Evolutionary conservation across 73 alveolate genomes (phyloP).

Genomic region (Stentor coeruleus): DNA sequence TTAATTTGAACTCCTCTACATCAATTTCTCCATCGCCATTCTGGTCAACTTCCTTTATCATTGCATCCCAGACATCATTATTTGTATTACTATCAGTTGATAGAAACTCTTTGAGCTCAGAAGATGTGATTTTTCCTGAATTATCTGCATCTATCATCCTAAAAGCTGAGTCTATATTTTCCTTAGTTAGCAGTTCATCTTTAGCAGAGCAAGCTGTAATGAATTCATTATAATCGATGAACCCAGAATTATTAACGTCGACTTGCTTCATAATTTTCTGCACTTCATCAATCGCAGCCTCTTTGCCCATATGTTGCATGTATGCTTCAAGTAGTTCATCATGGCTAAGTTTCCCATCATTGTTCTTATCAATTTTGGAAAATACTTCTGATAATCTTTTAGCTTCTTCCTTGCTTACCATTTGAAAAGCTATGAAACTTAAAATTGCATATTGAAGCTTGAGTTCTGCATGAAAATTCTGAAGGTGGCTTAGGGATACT

Average conservation of each 20-base stretch:
- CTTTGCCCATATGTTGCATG: too few relatives aligned
- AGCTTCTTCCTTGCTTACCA: not conserved
- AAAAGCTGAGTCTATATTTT: constrained; percentile 58
- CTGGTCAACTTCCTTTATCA: constrained; percentile 48
- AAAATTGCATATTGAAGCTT: not conserved
- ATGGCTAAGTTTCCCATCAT: not conserved
- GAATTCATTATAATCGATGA: constrained; percentile 68
- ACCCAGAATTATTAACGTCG: constrained; percentile 56
- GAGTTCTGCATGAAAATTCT: not conserved
- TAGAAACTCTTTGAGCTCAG: constrained; percentile 58
- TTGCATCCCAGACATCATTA: constrained; percentile 45
- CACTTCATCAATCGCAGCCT: too few relatives aligned
- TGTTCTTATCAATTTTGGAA: not conserved
- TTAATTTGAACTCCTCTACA: constrained; percentile 9
- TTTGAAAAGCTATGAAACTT: not conserved
- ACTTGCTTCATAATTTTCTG: constrained; percentile 29
- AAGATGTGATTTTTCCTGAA: constrained; percentile 55
- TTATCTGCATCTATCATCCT: constrained; percentile 56
- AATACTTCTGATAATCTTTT: not conserved
- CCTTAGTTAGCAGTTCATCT: constrained; percentile 41
- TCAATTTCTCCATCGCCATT: constrained; percentile 57
- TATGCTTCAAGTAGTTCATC: not conserved
- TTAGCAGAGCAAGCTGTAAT: constrained; percentile 56
- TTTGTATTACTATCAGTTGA: constrained; percentile 42
- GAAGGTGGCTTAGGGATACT: not conserved